A percentile compares a stretch with the other conserved stretches of the same genome.
Evolutionary conservation across 371 early-diverging fungal species (phyloP).

Genomic region (Mucor circinelloides): DNA sequence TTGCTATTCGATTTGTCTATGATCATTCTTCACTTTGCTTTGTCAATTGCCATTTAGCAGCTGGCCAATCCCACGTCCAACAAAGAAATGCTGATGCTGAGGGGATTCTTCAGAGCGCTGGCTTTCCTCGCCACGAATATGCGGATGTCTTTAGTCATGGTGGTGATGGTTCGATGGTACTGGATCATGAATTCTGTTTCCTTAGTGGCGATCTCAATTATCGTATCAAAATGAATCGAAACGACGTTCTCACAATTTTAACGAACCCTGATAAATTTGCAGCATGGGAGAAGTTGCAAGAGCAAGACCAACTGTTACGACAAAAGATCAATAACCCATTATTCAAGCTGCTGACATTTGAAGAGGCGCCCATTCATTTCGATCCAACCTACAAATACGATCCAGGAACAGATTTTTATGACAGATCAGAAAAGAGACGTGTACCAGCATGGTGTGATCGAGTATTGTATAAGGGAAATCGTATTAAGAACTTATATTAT

Average conservation of each 20-base stretch:
- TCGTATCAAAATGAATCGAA: constrained; percentile 67
- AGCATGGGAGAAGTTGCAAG: constrained; percentile 38
- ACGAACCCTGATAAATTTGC: constrained; percentile 12
- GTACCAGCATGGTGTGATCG: constrained; percentile 71
- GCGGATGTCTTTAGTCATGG: constrained; percentile 43
- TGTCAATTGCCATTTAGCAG: constrained; percentile 81
- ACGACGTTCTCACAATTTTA: constrained; percentile 56
- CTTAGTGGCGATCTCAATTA: constrained; percentile 87
- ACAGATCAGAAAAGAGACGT: constrained; percentile 79
- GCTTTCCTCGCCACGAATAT: constrained; percentile 26
- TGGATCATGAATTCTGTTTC: constrained; percentile 81
- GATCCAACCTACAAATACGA: constrained; percentile 91
- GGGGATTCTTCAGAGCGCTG: constrained; percentile 61
- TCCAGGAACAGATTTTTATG: constrained; percentile 67
- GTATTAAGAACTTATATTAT: constrained; percentile 27
- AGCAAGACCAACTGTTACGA: constrained; percentile 67
- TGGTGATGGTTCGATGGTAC: constrained; percentile 67
- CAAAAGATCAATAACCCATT: constrained; percentile 56
- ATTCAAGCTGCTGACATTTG: constrained; percentile 64
- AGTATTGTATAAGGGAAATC: not conserved
- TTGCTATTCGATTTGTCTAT: constrained; percentile 66
- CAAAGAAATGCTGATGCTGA: constrained; percentile 71
- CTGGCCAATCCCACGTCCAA: constrained; percentile 67
- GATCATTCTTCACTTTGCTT: constrained; percentile 80
- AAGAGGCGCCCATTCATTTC: constrained; percentile 69